These are phyloP conservation scores for Ustilago loliicola DNA, from an alignment of 1,284 basidiomycete species.

Conservation along the genomic window DNA sequence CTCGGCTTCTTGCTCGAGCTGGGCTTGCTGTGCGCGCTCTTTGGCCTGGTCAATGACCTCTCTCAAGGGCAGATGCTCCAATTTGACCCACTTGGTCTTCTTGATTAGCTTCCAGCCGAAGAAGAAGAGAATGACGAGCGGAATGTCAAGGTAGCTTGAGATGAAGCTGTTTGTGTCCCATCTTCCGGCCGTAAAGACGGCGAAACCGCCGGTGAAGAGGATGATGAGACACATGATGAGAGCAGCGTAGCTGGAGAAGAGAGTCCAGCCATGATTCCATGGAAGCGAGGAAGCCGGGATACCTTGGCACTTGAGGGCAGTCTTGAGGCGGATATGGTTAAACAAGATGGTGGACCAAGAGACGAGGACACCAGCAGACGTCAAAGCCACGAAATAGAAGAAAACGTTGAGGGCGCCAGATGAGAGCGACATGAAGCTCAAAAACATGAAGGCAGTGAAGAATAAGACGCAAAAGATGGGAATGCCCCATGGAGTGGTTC, in stretches of 20 bases:
- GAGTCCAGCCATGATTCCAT: conserved; percentile 71
- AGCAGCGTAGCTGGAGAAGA: conserved; percentile 47
- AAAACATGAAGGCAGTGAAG: conserved; percentile 77
- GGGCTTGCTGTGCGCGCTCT: conserved; percentile 16
- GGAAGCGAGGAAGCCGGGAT: conserved; percentile 73
- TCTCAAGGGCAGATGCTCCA: conserved; percentile 32
- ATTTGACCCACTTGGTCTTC: conserved; percentile 39
- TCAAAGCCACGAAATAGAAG: conserved; percentile 75
- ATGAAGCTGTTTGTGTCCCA: conserved; percentile 77
- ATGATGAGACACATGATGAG: conserved; percentile 45
- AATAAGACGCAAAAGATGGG: conserved; percentile 81
- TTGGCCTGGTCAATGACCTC: conserved; percentile 33
- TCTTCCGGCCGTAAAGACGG: conserved; percentile 53
- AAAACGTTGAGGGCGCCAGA: conserved; percentile 75
- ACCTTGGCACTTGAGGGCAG: conserved; percentile 77
- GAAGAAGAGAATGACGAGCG: conserved; percentile 82
- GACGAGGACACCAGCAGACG: conserved; percentile 78
- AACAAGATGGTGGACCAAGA: conserved; percentile 87
- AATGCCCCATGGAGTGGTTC: conserved; percentile 79
- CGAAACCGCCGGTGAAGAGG: conserved; percentile 71
- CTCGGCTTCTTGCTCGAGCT: conserved; percentile 24
- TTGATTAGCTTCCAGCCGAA: conserved; percentile 62
- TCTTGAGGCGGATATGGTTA: conserved; percentile 81
- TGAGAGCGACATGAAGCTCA: conserved; percentile 76
- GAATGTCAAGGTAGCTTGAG: conserved; percentile 82